Base-by-base conservation (phyloP, 352 stramenopile genomes). In the Peronospora belbahrii region DNA sequence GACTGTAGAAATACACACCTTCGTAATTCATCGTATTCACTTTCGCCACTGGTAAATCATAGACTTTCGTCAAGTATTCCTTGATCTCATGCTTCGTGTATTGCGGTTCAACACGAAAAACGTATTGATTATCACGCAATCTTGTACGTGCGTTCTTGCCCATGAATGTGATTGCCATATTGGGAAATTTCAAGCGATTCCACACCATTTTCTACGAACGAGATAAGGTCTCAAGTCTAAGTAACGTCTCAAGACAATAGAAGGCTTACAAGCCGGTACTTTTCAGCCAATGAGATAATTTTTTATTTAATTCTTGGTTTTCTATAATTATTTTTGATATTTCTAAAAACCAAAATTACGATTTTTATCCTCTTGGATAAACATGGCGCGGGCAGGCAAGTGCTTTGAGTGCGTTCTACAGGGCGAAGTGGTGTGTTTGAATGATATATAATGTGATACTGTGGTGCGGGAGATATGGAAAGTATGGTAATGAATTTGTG, bases 41-140 rank as follows among this genome's bases (percentile, higher is more conserved):
- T 59, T 97, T 97, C 51, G 80, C 64, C n/a, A 98, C 93, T 1
- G 83, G 85, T 19, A 98, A 64, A 39, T 88, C 70, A 69, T 98
- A 98, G 38, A 98, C 88, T 67, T 98, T 98, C 47, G 83, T 96
- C 40, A 98, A 62, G 69, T 98, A 97, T 70, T 98, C 92, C 66
- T 97, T 97, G 42, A 98, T 93, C 74, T 98, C 94, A 64, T 97
- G 81, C 70, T 98, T 98, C 38, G 90, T 98, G 83, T 98, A 98
- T 58, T 85, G 84, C 19, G 94, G 92, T 53, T 96, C 73, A 11
- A 97, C 85, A 38, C 92, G 86, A 70, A 98, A 98, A 25, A 94
- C 78, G 55, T 78, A 87, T 65, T 92, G 73, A 65, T 92, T 92
- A 34, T 85, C 75, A 28, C 67, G 74, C 51, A 86, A 62, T 23